phyloP scores from a whole-genome alignment of 768 basidiomycete genomes.

The Gymnopilus junonius region DNA sequence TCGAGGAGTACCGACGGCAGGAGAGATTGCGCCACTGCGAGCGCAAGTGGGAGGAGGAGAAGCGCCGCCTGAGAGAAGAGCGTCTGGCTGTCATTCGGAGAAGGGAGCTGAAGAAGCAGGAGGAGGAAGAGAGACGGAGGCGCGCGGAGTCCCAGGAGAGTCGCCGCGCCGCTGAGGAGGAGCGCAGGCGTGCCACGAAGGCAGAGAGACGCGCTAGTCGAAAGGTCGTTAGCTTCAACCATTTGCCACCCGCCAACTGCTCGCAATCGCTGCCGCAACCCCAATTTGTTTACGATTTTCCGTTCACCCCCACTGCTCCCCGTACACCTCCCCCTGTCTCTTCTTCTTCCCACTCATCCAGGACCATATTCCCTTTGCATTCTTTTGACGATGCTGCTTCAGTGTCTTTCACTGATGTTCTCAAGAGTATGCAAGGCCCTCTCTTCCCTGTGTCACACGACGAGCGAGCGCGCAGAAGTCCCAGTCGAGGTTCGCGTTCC shows the following conservation, averaged over 20 bases:
- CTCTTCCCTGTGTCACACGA: slow-evolving; percentile 51
- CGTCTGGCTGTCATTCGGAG: slow-evolving; percentile 35
- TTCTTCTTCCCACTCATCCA: slow-evolving; percentile 5
- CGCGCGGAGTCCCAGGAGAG: slow-evolving; percentile 33
- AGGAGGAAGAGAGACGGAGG: slow-evolving; percentile 29
- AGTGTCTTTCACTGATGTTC: slow-evolving; percentile 61
- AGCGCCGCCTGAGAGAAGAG: slow-evolving; percentile 45
- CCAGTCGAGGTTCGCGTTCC: slow-evolving; percentile 19
- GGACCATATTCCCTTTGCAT: slow-evolving; percentile 29
- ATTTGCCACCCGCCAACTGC: slow-evolving; percentile 1
- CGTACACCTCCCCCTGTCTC: slow-evolving; percentile 2
- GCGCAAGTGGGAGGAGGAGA: slow-evolving; percentile 52
- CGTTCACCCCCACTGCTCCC: slow-evolving; percentile 18
- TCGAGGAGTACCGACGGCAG: slow-evolving; percentile 38
- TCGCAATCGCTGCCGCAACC: slow-evolving; percentile 8
- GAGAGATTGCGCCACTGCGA: slow-evolving; percentile 51
- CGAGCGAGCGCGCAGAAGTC: slow-evolving; percentile 23
- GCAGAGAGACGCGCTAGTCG: slow-evolving; percentile 21
- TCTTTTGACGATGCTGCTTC: slow-evolving; percentile 41
- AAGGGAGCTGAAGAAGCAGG: slow-evolving; percentile 32
- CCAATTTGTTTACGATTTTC: slow-evolving; percentile 24
- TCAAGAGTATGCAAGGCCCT: slow-evolving; percentile 59
- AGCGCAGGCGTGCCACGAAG: slow-evolving; percentile 22
- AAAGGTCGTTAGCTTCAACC: slow-evolving; percentile 22
- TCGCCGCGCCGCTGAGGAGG: slow-evolving; percentile 28